A percentile compares a stretch with the other conserved stretches of the same genome.
phyloP scores from a whole-genome alignment of 768 basidiomycete genomes.

The Tricholoma matsutake region DNA sequence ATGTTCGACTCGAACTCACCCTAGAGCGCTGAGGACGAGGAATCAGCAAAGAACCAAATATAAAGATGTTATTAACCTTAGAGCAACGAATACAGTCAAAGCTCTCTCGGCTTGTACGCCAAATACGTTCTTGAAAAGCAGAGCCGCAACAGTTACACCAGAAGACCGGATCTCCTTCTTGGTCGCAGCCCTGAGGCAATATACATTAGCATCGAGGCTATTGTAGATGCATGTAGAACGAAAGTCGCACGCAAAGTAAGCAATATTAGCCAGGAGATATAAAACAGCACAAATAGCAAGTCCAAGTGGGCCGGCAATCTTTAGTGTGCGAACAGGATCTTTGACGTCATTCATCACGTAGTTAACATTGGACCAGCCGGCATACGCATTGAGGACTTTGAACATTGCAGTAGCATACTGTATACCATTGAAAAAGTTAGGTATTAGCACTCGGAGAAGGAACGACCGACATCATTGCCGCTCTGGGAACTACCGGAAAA shows the following conservation, averaged over 20 bases:
- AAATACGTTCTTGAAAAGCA: constrained; percentile 66
- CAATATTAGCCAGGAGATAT: constrained; percentile 54
- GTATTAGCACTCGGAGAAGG: not conserved
- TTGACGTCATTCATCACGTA: constrained; percentile 64
- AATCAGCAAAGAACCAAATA: not conserved
- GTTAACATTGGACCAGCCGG: constrained; percentile 66
- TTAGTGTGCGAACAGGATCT: constrained; percentile 60
- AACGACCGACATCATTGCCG: not conserved
- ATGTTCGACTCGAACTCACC: not conserved
- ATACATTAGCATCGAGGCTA: not conserved
- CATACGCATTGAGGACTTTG: constrained; percentile 49
- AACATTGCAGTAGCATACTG: not conserved
- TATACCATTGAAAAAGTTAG: not conserved
- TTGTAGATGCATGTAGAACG: too few relatives aligned
- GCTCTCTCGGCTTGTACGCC: constrained; percentile 49
- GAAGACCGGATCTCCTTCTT: constrained; percentile 59
- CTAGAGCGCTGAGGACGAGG: not conserved
- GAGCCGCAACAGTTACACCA: constrained; percentile 57
- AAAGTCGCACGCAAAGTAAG: not conserved
- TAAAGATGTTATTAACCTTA: not conserved
- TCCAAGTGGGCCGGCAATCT: constrained; percentile 62
- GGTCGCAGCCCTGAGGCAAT: constrained; percentile 61
- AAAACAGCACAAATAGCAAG: constrained; percentile 49
- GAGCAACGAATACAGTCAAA: constrained; percentile 15
- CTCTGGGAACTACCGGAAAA: not conserved